A percentile compares a stretch with the other conserved stretches of the same genome.
Evolutionary conservation across 2,329 filamentous ascomycete species (phyloP).

Genomic region (Ceratocystis alfenasii): DNA sequence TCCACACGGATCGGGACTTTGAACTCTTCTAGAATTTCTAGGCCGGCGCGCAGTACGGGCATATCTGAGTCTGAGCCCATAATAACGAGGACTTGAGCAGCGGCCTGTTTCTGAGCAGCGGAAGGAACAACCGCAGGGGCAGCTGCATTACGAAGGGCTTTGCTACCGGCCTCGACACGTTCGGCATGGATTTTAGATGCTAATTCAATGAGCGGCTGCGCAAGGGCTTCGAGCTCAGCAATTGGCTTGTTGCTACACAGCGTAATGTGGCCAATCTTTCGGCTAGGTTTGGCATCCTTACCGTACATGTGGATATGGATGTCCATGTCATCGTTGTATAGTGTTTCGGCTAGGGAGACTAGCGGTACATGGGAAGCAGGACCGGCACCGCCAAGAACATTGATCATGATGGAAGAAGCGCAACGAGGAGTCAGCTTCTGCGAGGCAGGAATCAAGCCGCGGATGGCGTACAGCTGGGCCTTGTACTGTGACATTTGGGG

Average conservation of each 20-base stretch:
- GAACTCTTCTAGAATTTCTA: conserved; percentile 57
- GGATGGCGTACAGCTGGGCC: conserved; percentile 74
- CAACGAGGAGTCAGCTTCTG: conserved; percentile 46
- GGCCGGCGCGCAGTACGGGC: conserved; percentile 50
- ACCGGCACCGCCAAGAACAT: conserved; percentile 60
- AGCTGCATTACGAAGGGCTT: conserved; percentile 30
- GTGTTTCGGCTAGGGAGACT: conserved; percentile 35
- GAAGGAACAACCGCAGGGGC: conserved; percentile 19
- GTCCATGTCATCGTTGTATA: conserved; percentile 37
- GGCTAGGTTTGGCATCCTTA: conserved; percentile 72
- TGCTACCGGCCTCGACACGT: conserved; percentile 35
- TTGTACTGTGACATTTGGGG: conserved; percentile 81
- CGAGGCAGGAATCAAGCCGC: conserved; percentile 49
- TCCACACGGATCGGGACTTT: conserved; percentile 58
- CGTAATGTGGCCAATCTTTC: conserved; percentile 94
- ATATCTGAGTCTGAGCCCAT: conserved; percentile 79
- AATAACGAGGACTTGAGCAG: conserved; percentile 52
- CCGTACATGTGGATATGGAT: conserved; percentile 75
- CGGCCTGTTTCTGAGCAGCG: conserved; percentile 13
- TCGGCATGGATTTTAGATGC: conserved; percentile 49
- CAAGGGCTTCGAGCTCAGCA: conserved; percentile 46
- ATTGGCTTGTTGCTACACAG: conserved; percentile 57
- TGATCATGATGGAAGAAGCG: conserved; percentile 61
- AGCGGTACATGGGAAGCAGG: conserved; percentile 49
- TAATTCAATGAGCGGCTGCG: conserved; percentile 56